Conservation (phyloP, 192 early-diverging fungal genomes). For the Glomus cerebriforme region DNA sequence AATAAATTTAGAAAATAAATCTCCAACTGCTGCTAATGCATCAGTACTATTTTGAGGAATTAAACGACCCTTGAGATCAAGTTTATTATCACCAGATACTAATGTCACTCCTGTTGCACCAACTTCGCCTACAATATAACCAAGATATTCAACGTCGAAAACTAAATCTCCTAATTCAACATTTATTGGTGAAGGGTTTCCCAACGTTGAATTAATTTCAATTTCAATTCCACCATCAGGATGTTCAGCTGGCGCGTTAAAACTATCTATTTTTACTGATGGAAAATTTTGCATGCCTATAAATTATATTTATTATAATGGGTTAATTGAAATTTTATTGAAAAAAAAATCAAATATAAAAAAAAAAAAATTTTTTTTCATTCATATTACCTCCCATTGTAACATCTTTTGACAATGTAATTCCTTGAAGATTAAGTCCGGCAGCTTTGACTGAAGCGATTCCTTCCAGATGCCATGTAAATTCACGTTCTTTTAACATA, state of each 20-base stretch:
- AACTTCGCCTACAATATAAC: conserved; percentile 52
- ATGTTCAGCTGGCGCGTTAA: conserved; percentile 56
- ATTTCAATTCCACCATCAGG: conserved; percentile 59
- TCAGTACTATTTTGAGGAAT: conserved; percentile 49
- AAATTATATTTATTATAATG: too few species aligned
- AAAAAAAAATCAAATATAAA: background rate
- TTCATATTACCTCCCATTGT: conserved; percentile 46
- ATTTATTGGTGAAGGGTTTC: conserved; percentile 57
- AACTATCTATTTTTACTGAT: conserved; percentile 50
- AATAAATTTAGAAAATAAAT: conserved; percentile 58
- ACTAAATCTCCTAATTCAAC: conserved; percentile 57
- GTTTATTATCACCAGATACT: conserved; percentile 39
- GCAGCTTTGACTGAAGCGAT: conserved; percentile 46
- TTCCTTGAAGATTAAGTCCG: conserved; percentile 43
- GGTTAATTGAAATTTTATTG: too few species aligned
- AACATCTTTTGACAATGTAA: conserved; percentile 53
- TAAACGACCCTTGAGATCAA: conserved; percentile 57
- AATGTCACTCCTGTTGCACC: conserved; percentile 46
- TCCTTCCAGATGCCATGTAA: conserved; percentile 52
- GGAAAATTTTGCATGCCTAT: conserved; percentile 61
- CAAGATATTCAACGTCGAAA: conserved; percentile 52
- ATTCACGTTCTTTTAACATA: conserved; percentile 49
- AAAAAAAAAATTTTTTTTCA: conserved; percentile 44
- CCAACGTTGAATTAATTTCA: conserved; percentile 52
- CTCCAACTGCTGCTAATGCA: conserved; percentile 48